These are phyloP conservation scores for Triticum aestivum DNA, from an alignment of 176 grass and related monocot species.

Conservation along the genomic window IWGSC_CS_RefSeq_v2.1 NC_057812.1:283661978-283662477, in stretches of 20 bases:
- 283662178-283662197: not conserved
- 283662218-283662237: not conserved
- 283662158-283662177: constrained; percentile 14
- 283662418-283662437: too few species aligned
- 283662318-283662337: too few species aligned
- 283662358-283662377: too few species aligned
- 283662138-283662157: not conserved
- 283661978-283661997: too few species aligned
- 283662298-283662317: not conserved
- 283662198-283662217: not conserved
- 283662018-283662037: not conserved
- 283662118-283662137: not conserved
- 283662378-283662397: too few species aligned
- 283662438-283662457: too few species aligned
- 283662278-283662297: not conserved
- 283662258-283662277: not conserved
- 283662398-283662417: too few species aligned
- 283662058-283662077: not conserved
- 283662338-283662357: too few species aligned
- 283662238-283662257: not conserved
- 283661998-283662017: too few species aligned
- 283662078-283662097: not conserved
- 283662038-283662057: not conserved
- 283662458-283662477: too few species aligned
- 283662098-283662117: not conserved